phyloP scores from a whole-genome alignment of 352 stramenopile species.

The Phytopythium chamaehyphon region DNA sequence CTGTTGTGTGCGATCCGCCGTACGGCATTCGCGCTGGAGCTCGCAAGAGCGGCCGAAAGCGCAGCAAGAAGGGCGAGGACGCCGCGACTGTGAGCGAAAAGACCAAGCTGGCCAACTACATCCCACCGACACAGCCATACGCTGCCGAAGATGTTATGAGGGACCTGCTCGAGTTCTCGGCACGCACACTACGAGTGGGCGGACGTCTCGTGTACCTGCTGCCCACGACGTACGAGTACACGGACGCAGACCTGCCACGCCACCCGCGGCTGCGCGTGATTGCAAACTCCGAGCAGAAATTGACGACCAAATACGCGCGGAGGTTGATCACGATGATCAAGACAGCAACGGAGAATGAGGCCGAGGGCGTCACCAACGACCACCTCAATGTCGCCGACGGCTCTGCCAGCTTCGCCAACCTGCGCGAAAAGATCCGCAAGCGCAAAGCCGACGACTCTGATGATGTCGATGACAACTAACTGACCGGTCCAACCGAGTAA shows the following conservation, averaged over 20 bases:
- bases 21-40: slow-evolving; percentile 94
- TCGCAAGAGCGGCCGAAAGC: slow-evolving; percentile 86
- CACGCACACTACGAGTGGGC: slow-evolving; percentile 62
- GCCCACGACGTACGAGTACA: slow-evolving; percentile 82
- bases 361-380: too few relatives aligned
- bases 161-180: slow-evolving; percentile 93
- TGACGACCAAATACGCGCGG: slow-evolving; percentile 82
- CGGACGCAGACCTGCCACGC: slow-evolving; percentile 66
- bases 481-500: neutral
- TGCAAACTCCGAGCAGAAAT: slow-evolving; percentile 79
- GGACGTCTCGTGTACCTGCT: slow-evolving; percentile 86
- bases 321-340: slow-evolving; percentile 88
- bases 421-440: slow-evolving; percentile 74
- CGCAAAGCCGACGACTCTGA: slow-evolving; percentile 44
- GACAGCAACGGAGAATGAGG: slow-evolving; percentile 10
- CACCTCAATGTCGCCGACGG: slow-evolving; percentile 13
- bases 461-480: slow-evolving; percentile 9
- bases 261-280: slow-evolving; percentile 68
- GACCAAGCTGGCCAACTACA: slow-evolving; percentile 89
- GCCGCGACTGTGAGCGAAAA: slow-evolving; percentile 42
- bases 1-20: slow-evolving; percentile 91
- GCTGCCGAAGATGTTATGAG: slow-evolving; percentile 96
- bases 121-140: slow-evolving; percentile 95
- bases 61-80: slow-evolving; percentile 22
- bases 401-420: slow-evolving; percentile 61